Conservation (phyloP, 768 basidiomycete genomes). For the Leucocoprinus sp. region DNA sequence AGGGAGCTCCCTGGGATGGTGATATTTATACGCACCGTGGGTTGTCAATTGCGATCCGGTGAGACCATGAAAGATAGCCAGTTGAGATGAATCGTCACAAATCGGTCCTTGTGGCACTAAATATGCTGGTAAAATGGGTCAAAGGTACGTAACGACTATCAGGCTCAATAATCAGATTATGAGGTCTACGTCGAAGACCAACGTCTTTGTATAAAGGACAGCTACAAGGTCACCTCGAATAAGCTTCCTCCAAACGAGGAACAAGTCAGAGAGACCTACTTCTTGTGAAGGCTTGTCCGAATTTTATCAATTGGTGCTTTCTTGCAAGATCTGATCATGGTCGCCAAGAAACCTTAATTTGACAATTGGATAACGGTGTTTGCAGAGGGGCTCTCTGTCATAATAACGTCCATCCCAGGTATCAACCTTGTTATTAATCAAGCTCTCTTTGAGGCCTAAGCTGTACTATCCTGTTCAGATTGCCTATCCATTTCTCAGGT, state of each 20-base stretch:
- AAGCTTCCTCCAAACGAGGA: background rate
- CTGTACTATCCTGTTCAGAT: background rate
- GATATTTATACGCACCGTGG: background rate
- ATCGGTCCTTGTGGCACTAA: background rate
- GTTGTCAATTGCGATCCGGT: constrained; percentile 1
- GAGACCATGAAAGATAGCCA: background rate
- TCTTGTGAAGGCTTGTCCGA: background rate
- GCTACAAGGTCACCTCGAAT: background rate
- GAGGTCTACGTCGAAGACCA: constrained; percentile 2
- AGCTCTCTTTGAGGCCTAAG: background rate
- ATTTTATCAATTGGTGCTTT: constrained; percentile 14
- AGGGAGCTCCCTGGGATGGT: constrained; percentile 2
- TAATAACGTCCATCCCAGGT: background rate
- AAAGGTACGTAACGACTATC: background rate
- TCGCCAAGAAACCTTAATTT: background rate
- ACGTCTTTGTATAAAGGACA: constrained; percentile 5
- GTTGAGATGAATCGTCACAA: background rate
- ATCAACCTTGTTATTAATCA: no score
- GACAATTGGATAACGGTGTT: background rate
- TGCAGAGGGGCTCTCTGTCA: background rate
- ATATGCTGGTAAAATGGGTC: background rate
- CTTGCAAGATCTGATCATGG: constrained; percentile 8
- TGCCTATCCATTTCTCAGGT: background rate
- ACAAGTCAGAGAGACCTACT: background rate
- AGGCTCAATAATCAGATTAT: constrained; percentile 1